Evolutionary conservation across 768 basidiomycete species (phyloP), one percentile per base, ranked within the genome.

Genomic region (Agrocybe praecox): DNA sequence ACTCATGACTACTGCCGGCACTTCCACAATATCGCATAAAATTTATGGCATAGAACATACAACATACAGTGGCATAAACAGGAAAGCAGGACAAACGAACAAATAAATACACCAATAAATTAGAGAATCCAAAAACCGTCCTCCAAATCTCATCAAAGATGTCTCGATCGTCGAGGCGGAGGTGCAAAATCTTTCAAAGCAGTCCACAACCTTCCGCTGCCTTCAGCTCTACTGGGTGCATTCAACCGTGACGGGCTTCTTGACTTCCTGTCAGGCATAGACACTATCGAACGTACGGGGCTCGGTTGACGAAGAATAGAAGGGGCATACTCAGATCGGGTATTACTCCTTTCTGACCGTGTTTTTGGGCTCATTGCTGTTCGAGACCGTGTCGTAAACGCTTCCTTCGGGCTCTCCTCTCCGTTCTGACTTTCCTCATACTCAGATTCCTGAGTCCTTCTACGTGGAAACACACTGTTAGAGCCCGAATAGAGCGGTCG

Each of bases 1-100:
- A 95, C 71, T 93, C 94, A 11, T 96, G 72, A 58, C 22, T 23
- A n/a, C 36, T 23, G 22, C 5, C 24, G 26, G n/a, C 24, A 46
- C 22, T n/a, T n/a, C 12, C 36, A 14, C 12, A 12, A 14, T 15
- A 52, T 40, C 12, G 24, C 21, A 43, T 26, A 52, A 14, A 44
- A 18, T 44, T 9, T 24, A 44, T 52, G 15, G 22, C 51, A 52
- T 44, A 52, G 24, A 17, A 6, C 32, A 45, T 44, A 53, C 29
- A 34, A 40, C 42, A 53, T 49, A 46, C 40, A 22, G 53, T 29
- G 49, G 14, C 33, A 23, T 48, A 34, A 53, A 55, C 21, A 55
- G 44, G 36, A 46, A 57, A 26, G 19, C 33, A 23, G 14, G 36
- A 40, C 14, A 5, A 14, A 40, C 22, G 46, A 29, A 48, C 34